Evolutionary conservation across 371 early-diverging fungal species (phyloP).

Genomic region (Chytridiales sp.): DNA sequence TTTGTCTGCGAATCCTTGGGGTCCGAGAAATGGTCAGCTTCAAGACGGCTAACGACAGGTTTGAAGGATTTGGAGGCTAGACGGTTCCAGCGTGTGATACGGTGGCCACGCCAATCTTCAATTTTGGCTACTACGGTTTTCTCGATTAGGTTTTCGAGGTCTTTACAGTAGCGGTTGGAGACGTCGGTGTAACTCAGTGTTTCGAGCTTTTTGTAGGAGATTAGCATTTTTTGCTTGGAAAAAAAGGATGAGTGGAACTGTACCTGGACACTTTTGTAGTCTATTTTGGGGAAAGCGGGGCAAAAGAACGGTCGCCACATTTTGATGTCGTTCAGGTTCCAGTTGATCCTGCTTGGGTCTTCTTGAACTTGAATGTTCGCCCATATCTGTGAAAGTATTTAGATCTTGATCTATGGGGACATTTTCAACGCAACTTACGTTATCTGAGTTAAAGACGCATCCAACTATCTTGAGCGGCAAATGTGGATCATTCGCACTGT

Average conservation of each 20-base stretch:
- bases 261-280: constrained; percentile 43
- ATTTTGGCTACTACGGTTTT: constrained; percentile 34
- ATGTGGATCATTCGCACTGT: constrained; percentile 33
- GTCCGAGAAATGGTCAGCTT: constrained; percentile 15
- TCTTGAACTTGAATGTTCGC: constrained; percentile 44
- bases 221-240: background rate
- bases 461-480: constrained; percentile 42
- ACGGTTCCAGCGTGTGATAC: constrained; percentile 53
- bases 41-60: constrained; percentile 23
- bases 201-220: constrained; percentile 27
- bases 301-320: constrained; percentile 46
- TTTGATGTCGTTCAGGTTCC: constrained; percentile 25
- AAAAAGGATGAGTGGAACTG: background rate
- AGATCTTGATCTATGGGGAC: background rate
- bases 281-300: constrained; percentile 24
- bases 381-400: constrained; percentile 43
- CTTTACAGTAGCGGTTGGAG: constrained; percentile 17
- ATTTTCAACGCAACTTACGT: constrained; percentile 31
- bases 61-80: constrained; percentile 24
- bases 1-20: background rate
- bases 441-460: constrained; percentile 43
- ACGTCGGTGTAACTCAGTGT: constrained; percentile 30
- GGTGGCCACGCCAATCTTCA: constrained; percentile 46
- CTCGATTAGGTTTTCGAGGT: constrained; percentile 42
- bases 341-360: constrained; percentile 36